Conservation (phyloP, 73 alveolate species). For the Paramecium bursaria region DNA sequence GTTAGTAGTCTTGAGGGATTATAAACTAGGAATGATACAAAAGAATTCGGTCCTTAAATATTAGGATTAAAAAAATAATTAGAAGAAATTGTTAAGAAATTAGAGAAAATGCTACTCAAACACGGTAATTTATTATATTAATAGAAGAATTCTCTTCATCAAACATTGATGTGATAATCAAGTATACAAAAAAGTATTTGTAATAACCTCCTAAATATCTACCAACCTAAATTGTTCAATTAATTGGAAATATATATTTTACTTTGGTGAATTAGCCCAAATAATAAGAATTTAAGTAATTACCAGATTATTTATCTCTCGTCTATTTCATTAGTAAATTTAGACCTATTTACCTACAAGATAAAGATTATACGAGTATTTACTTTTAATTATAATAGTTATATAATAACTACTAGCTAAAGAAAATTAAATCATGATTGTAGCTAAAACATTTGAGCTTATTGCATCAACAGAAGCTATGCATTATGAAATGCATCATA, state of each 20-base stretch:
- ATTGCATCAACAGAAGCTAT: conserved; percentile 11
- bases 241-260: conserved; percentile 32
- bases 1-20: too few relatives aligned
- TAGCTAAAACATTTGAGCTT: conserved; percentile 40
- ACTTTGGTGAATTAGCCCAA: conserved; percentile 22
- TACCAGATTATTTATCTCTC: conserved; percentile 1
- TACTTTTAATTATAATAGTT: too few relatives aligned
- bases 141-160: conserved; percentile 30
- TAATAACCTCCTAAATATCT: conserved; percentile 17
- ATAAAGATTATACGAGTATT: conserved; percentile 50
- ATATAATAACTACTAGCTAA: not conserved
- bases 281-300: not conserved
- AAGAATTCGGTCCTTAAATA: too few relatives aligned
- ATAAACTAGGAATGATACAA: too few relatives aligned
- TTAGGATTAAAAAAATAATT: too few relatives aligned
- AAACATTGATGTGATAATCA: not conserved
- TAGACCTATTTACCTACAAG: not conserved
- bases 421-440: conserved; percentile 3
- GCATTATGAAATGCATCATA: conserved; percentile 32
- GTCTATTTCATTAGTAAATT: conserved; percentile 25
- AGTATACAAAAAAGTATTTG: conserved; percentile 16
- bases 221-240: conserved; percentile 5
- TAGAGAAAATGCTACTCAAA: too few relatives aligned
- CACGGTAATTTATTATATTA: too few relatives aligned
- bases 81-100: too few relatives aligned